A percentile compares a stretch with the other conserved stretches of the same genome.
These are phyloP conservation scores for Pelargonium cotyledonis DNA, from an alignment of 441 rosid genomes.

Conservation along the genomic window DNA sequence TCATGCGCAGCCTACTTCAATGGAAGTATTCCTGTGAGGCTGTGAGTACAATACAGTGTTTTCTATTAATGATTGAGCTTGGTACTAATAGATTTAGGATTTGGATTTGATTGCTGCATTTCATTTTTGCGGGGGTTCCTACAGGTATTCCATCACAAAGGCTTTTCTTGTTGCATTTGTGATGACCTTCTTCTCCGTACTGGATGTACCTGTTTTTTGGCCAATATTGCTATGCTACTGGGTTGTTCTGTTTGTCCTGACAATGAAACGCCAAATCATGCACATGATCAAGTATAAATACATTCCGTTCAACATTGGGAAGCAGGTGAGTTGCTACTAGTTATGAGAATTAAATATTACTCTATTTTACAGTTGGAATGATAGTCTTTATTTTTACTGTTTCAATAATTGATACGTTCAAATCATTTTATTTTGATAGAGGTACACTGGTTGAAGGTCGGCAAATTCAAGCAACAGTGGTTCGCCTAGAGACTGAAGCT, in stretches of 20 bases:
- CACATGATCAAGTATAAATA: slow-evolving; percentile 73
- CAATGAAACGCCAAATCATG: slow-evolving; percentile 62
- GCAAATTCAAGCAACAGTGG: slow-evolving; percentile 25
- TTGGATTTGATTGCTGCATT: background rate
- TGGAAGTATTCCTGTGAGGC: too few species aligned
- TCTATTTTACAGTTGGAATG: background rate
- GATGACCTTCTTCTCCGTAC: slow-evolving; percentile 61
- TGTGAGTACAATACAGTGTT: background rate
- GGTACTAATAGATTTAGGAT: background rate
- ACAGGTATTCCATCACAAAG: slow-evolving; percentile 65
- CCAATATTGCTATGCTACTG: slow-evolving; percentile 60
- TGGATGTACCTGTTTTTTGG: slow-evolving; percentile 75
- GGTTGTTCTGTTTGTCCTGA: slow-evolving; percentile 61
- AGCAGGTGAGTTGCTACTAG: slow-evolving; percentile 37
- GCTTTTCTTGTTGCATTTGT: slow-evolving; percentile 57
- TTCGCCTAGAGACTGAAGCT: slow-evolving; percentile 27
- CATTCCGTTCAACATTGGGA: slow-evolving; percentile 64
- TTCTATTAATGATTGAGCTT: background rate
- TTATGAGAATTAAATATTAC: slow-evolving; percentile 2
- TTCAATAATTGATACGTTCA: background rate
- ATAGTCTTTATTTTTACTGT: background rate
- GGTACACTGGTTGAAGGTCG: slow-evolving; percentile 30
- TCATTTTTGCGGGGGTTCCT: background rate
- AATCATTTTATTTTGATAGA: slow-evolving; percentile 24
- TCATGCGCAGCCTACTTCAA: too few species aligned